Evolutionary conservation across 2,329 filamentous ascomycete species (phyloP), one percentile per base, ranked within the genome.

Genomic region (Tricladium varicosporioides): DNA sequence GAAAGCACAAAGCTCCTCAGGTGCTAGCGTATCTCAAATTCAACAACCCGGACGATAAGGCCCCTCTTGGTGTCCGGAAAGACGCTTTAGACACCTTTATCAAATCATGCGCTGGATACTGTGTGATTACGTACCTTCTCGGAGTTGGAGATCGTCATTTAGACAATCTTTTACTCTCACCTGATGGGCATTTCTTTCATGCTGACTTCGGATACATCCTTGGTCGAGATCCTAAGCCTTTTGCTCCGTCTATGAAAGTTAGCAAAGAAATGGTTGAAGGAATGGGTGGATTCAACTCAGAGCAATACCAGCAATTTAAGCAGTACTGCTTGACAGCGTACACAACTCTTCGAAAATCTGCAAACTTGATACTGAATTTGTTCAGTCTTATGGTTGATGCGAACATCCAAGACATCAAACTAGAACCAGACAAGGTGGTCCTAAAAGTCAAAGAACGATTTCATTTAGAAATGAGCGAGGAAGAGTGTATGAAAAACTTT

Each of bases 161-260:
- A 2, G 94, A 99, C 72, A 99, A 99, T 68, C 83, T 99, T 1
- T 85, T 99, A 22, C 84, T 99, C 5, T 85, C 92, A 0, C 92
- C 94, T 0, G 88, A 92, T 64, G 94, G 86, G 0, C 91, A 95
- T 73, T 99, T 99, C 78, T 97, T 99, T 81, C 94, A 99, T 71
- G 92, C 93, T 31, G 94, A 99, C 72, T 99, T 99, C 68, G 94
- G 95, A 44, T 99, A 96, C 74, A 99, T 99, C 60, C 87, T 99
- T 1, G 94, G 94, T 15, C 89, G 94, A 43, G 94, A 99, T 65
- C 94, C 94, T 0, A 99, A 99, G 70, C 94, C 94, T 0, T 97
- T 99, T 70, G 93, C 94, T 0, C 94, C 94, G 0, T 86, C 93
- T 52, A 96, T 99, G 87, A 99, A 99, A 73, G 84, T 99, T 8